Conservation (phyloP, 2,329 filamentous ascomycete genomes). For the Chaetomium strumarium region DNA sequence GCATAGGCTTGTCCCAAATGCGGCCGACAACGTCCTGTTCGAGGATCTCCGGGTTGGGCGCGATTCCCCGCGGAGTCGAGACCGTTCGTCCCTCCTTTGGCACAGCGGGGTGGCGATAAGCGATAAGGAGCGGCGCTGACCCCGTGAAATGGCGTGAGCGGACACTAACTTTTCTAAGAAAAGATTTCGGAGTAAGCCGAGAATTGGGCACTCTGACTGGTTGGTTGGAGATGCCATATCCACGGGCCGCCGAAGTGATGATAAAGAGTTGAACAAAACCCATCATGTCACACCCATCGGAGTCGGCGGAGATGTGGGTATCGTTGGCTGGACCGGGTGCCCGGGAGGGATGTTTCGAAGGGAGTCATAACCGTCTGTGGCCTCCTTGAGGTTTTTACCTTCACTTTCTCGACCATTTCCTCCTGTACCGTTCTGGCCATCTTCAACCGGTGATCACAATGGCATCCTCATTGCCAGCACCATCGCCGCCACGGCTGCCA, state of each 20-base stretch:
- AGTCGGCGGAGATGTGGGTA: conserved; percentile 19
- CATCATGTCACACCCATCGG: conserved; percentile 6
- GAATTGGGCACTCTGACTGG: conserved; percentile 18
- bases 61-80: conserved; percentile 15
- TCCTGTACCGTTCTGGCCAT: neutral
- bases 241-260: neutral
- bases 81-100: neutral
- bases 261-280: conserved; percentile 12
- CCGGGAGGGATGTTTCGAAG: neutral
- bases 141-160: conserved; percentile 26
- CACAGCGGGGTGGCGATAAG: conserved; percentile 17
- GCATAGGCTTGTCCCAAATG: neutral
- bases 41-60: conserved; percentile 15
- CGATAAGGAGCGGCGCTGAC: conserved; percentile 13
- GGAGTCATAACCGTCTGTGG: neutral
- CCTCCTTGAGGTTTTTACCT: neutral
- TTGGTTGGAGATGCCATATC: neutral
- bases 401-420: neutral
- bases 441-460: neutral
- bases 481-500: conserved; percentile 19
- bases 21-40: neutral
- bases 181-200: conserved; percentile 21
- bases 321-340: neutral
- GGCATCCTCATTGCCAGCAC: conserved; percentile 11
- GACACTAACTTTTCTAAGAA: conserved; percentile 18